Percentiles rank a stretch among this genome's conserved stretches.
Evolutionary conservation across 179 eudicot genomes (phyloP).

Genomic region (Corrigiola litoralis): DNA sequence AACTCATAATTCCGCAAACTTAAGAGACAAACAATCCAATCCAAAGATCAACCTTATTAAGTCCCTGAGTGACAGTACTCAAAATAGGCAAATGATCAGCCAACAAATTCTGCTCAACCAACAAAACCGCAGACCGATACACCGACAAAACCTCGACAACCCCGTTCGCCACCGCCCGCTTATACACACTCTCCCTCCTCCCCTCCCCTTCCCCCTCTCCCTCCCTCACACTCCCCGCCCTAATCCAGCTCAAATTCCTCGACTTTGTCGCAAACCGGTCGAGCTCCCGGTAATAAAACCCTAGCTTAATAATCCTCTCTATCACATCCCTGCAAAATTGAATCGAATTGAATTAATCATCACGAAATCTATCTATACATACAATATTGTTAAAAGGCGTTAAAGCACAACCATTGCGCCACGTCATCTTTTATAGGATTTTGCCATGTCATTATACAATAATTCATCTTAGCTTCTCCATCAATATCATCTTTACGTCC

Average conservation of each 20-base stretch:
- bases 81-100: slow-evolving; percentile 82
- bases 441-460: no score
- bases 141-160: slow-evolving; percentile 87
- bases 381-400: no score
- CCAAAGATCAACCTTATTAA: slow-evolving; percentile 65
- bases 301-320: slow-evolving; percentile 73
- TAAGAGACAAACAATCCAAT: neutral
- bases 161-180: slow-evolving; percentile 93
- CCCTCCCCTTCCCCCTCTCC: slow-evolving; percentile 42
- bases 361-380: neutral
- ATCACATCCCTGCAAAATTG: slow-evolving; percentile 68
- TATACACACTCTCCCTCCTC: slow-evolving; percentile 64
- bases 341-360: slow-evolving; percentile 5
- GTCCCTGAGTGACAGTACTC: slow-evolving; percentile 88
- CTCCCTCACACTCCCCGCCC: slow-evolving; percentile 43
- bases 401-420: no score
- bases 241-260: slow-evolving; percentile 90
- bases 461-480: no score
- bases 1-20: neutral
- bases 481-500: no score
- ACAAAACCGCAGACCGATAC: slow-evolving; percentile 87
- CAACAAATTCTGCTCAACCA: slow-evolving; percentile 86
- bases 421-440: no score
- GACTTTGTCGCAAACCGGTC: slow-evolving; percentile 80
- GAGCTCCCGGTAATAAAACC: slow-evolving; percentile 94